Percentiles rank a stretch among this genome's conserved stretches.
phyloP scores from a whole-genome alignment of 495 filamentous ascomycete genomes.

The Clohesyomyces aquaticus region DNA sequence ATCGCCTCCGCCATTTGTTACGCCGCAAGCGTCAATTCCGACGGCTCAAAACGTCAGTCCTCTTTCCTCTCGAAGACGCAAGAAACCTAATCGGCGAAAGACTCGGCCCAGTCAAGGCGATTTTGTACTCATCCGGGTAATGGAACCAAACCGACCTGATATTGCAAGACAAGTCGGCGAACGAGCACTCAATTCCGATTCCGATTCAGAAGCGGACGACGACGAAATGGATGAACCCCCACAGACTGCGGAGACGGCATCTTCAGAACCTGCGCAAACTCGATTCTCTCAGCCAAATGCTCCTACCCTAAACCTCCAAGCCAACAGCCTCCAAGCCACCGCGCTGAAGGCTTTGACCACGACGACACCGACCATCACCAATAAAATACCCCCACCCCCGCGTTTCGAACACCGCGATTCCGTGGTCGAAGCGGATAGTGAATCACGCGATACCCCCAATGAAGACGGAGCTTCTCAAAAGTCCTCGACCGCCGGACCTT shows the following conservation, averaged over 20 bases:
- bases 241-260: conserved; percentile 17
- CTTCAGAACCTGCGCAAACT: conserved; percentile 4
- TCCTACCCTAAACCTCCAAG: conserved; percentile 21
- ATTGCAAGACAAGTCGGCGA: conserved; percentile 40
- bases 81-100: conserved; percentile 42
- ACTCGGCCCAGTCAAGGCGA: conserved; percentile 43
- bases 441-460: conserved; percentile 2
- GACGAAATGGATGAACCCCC: conserved; percentile 38
- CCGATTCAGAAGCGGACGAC: conserved; percentile 39
- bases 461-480: conserved; percentile 25
- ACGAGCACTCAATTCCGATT: conserved; percentile 39
- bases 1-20: conserved; percentile 39
- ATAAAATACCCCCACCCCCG: conserved; percentile 11
- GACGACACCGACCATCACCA: conserved; percentile 3
- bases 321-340: conserved; percentile 19
- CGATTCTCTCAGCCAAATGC: background rate
- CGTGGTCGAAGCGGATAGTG: conserved; percentile 25
- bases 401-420: conserved; percentile 27
- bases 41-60: conserved; percentile 40
- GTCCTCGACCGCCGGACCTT: conserved; percentile 8
- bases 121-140: conserved; percentile 39
- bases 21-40: conserved; percentile 13
- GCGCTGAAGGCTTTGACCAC: conserved; percentile 32
- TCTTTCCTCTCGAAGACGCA: conserved; percentile 35
- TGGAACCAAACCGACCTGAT: conserved; percentile 44